phyloP scores from a whole-genome alignment of 352 stramenopile genomes.

The Phytophthora citrophthora region DNA sequence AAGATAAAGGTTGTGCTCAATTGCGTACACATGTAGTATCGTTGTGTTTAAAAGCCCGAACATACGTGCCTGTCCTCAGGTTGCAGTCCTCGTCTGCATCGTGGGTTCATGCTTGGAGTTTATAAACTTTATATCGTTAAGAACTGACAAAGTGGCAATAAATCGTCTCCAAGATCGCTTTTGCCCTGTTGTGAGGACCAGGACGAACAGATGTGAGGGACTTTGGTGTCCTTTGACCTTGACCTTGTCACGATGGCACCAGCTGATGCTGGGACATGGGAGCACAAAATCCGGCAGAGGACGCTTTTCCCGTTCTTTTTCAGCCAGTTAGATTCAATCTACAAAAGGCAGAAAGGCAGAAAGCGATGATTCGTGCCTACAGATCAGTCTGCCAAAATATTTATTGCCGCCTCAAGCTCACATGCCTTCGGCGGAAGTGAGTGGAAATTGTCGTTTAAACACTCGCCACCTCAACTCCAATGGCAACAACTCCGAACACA shows the following conservation, averaged over 20 bases:
- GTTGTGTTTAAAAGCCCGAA: constrained; percentile 9
- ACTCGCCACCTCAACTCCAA: neutral
- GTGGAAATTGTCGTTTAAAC: constrained; percentile 9
- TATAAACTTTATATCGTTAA: too few relatives aligned
- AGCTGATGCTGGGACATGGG: constrained; percentile 17
- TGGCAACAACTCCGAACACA: neutral
- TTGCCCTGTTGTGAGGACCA: constrained; percentile 3
- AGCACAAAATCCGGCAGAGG: constrained; percentile 22
- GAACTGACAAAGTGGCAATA: constrained; percentile 21
- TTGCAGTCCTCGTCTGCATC: constrained; percentile 19
- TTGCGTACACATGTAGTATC: constrained; percentile 22
- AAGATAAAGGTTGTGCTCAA: constrained; percentile 13
- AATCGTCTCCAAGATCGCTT: constrained; percentile 5
- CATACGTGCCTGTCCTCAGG: constrained; percentile 12
- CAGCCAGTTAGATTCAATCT: neutral
- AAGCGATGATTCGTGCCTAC: neutral
- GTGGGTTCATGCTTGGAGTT: constrained; percentile 16
- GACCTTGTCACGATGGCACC: constrained; percentile 14
- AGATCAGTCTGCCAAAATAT: constrained; percentile 18
- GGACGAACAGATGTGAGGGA: constrained; percentile 10
- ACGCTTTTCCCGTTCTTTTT: neutral
- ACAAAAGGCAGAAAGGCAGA: too few relatives aligned
- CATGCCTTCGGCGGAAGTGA: constrained; percentile 7
- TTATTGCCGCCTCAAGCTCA: constrained; percentile 21
- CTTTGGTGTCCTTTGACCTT: constrained; percentile 16